Base-by-base conservation (phyloP, 2,329 filamentous ascomycete genomes). In the Pseudocercospora macadamiae region DNA sequence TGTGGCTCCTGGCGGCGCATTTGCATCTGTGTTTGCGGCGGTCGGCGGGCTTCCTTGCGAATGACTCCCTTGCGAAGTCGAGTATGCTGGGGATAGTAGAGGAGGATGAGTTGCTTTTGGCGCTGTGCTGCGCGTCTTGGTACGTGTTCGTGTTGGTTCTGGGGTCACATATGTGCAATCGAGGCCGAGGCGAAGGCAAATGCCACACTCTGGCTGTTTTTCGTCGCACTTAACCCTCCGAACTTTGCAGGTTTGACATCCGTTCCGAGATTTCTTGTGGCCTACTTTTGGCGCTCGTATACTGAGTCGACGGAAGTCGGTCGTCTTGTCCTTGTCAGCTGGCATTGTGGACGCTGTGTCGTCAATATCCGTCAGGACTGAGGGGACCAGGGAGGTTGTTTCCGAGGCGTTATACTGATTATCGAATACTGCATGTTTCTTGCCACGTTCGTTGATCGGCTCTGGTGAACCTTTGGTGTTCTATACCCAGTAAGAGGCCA, bases 211-310 rank as follows among this genome's bases (percentile, higher is more conserved):
- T 0, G 83, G 83, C 28, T 74, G 79, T 1, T 67, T 65, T 66
- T 85, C 83, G 63, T 85, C 83, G 62, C 83, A 86, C 80, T 84
- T 84, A 52, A 84, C 76, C 39, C 79, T 75, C 32, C 82, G 75
- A 18, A 83, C 64, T 62, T 84, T 84, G 69, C 83, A 86, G 60
- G 84, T 85, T 10, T 78, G 77, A 64, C 83, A 85, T 2, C 83
- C 83, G 18, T 76, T 74, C 21, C 80, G 74, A 1, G 82, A 85
- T 64, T 85, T 85, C 42, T 74, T 79, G 64, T 86, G 83, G 37
- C 64, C 64, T 25, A 66, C 63, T 51, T 66, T 66, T 12, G 64
- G 64, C 10, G 64, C 64, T 12, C 64, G 59, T 37, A 65, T 63
- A 28, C 59, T 63, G 42, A 49, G 16, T 14, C 47, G 47, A n/a